Conservation (phyloP, 805 yeast species). For the Pichia manshurica region DNA sequence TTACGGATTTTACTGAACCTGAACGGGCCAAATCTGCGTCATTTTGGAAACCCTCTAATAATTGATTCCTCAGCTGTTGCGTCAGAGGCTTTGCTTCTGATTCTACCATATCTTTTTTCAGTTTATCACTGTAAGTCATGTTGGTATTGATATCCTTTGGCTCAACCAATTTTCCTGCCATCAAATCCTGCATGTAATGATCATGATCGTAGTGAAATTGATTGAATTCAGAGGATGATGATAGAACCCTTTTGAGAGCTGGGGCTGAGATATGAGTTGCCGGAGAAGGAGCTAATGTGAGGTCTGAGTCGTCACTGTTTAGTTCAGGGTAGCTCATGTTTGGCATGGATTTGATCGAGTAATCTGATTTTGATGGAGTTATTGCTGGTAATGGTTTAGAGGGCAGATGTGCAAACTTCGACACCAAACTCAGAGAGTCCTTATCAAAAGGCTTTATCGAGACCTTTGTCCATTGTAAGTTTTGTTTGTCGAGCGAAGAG, state of each 20-base stretch:
- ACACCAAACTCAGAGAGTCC: neutral
- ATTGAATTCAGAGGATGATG: conserved; percentile 15
- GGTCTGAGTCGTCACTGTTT: conserved; percentile 23
- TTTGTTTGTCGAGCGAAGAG: neutral
- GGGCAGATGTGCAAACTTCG: neutral
- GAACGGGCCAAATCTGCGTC: conserved; percentile 23
- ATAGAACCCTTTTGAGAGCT: neutral
- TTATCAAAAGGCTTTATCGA: conserved; percentile 4
- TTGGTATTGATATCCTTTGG: conserved; percentile 14
- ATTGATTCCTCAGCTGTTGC: conserved; percentile 4
- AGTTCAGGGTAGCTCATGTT: neutral
- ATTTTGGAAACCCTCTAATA: conserved; percentile 22
- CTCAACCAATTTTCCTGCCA: conserved; percentile 19
- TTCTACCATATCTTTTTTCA: conserved; percentile 17
- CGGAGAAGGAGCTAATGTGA: conserved; percentile 25
- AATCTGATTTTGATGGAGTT: conserved; percentile 30
- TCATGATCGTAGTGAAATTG: conserved; percentile 25
- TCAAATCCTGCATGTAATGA: conserved; percentile 23
- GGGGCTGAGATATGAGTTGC: conserved; percentile 11
- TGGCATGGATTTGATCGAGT: conserved; percentile 30
- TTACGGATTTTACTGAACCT: conserved; percentile 24
- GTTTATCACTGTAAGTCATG: conserved; percentile 12
- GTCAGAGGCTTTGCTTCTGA: conserved; percentile 1
- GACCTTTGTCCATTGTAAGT: neutral
- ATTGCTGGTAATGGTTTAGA: conserved; percentile 34